phyloP scores from a whole-genome alignment of 2,329 filamentous ascomycete genomes.

The Aspergillus aculeatus region DNA sequence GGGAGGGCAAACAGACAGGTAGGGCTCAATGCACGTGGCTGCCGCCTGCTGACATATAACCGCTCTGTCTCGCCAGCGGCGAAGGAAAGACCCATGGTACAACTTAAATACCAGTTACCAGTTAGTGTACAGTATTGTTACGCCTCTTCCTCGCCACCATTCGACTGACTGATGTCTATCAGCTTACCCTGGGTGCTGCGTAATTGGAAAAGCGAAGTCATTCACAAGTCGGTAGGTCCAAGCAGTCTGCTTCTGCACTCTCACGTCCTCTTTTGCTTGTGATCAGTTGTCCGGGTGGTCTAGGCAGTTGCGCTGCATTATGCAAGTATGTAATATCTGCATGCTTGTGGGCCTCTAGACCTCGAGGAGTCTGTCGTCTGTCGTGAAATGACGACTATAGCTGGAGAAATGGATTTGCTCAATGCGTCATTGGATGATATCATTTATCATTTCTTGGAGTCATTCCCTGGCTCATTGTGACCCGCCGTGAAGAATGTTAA shows the following conservation, averaged over 20 bases:
- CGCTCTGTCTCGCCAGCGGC: not conserved
- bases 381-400: no score
- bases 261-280: not conserved
- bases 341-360: not conserved
- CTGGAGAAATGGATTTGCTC: no score
- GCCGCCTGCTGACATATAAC: constrained; percentile 2
- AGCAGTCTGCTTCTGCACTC: not conserved
- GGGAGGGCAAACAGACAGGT: no score
- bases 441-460: no score
- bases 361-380: no score
- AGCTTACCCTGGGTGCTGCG: not conserved
- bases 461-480: not conserved
- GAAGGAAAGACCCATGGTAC: not conserved
- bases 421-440: no score
- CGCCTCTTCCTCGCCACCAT: not conserved
- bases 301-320: not conserved
- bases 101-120: no score
- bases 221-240: not conserved
- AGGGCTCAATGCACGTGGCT: constrained; percentile 1
- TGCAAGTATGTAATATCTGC: not conserved
- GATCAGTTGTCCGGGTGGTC: not conserved
- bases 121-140: not conserved
- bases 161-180: not conserved
- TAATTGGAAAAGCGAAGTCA: not conserved
- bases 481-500: not conserved